Percentiles rank a stretch among this genome's conserved stretches.
Evolutionary conservation across 2,329 filamentous ascomycete genomes (phyloP).

Genomic region (Pyricularia grisea): DNA sequence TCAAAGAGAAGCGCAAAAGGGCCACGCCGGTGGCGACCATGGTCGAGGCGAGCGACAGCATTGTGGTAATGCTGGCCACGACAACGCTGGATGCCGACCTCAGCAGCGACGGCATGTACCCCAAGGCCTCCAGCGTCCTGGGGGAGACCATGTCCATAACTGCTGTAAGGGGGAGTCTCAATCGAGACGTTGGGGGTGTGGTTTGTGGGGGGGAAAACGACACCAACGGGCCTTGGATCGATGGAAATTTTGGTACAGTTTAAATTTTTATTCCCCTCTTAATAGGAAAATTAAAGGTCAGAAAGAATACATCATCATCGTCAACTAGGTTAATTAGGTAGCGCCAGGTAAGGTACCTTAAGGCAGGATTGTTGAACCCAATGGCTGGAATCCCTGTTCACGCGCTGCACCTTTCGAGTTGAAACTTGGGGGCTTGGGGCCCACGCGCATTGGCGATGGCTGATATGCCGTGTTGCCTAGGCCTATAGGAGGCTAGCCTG

Average conservation of each 20-base stretch:
- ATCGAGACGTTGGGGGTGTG: background rate
- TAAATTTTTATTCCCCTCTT: background rate
- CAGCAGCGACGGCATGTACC: constrained; percentile 1
- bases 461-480: background rate
- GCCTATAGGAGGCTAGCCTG: background rate
- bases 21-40: constrained; percentile 4
- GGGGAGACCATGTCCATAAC: background rate
- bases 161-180: background rate
- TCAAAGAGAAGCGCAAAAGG: constrained; percentile 6
- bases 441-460: background rate
- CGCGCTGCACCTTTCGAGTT: background rate
- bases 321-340: background rate
- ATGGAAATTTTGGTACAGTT: background rate
- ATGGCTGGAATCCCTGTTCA: background rate
- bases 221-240: background rate
- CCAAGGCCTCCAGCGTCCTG: background rate
- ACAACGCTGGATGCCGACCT: background rate
- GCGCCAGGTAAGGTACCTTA: background rate
- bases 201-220: background rate
- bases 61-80: background rate
- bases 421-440: background rate
- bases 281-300: background rate
- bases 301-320: background rate
- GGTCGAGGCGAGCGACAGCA: background rate
- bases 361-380: background rate